Evolutionary conservation across 345 rosid species (phyloP).

Genomic region (Aquilaria sinensis): DNA sequence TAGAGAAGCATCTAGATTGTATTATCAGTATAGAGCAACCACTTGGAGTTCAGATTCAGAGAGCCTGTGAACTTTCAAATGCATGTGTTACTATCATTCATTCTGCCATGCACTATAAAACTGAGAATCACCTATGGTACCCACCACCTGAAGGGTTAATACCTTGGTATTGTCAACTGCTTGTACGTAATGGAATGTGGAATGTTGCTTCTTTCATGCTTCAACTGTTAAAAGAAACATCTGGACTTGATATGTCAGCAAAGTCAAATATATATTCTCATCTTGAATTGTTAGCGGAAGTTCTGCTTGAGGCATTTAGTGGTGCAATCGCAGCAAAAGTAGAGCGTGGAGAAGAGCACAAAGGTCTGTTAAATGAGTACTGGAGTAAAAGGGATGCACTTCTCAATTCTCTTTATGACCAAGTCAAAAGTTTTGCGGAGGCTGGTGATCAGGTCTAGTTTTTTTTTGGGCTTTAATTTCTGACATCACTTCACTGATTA

Average conservation of each 20-base stretch:
- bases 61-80: conserved; percentile 76
- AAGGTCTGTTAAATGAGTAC: conserved; percentile 62
- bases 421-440: conserved; percentile 46
- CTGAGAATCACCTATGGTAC: conserved; percentile 83
- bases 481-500: conserved; percentile 8
- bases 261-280: conserved; percentile 51
- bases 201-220: conserved; percentile 69
- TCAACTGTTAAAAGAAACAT: conserved; percentile 46
- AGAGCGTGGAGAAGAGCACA: conserved; percentile 66
- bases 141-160: conserved; percentile 86
- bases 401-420: conserved; percentile 61
- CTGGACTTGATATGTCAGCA: conserved; percentile 48
- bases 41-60: conserved; percentile 49
- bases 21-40: conserved; percentile 55
- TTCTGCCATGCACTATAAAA: conserved; percentile 59
- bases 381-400: conserved; percentile 72
- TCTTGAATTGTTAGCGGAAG: conserved; percentile 58
- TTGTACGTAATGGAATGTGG: conserved; percentile 83
- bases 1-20: conserved; percentile 64
- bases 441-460: conserved; percentile 44
- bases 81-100: conserved; percentile 61
- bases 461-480: conserved; percentile 4
- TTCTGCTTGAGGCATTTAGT: conserved; percentile 64
- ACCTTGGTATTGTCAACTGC: conserved; percentile 66
- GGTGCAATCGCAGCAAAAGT: conserved; percentile 64